Conservation (phyloP, 1,284 basidiomycete species). For the Ganoderma meredithae region DNA sequence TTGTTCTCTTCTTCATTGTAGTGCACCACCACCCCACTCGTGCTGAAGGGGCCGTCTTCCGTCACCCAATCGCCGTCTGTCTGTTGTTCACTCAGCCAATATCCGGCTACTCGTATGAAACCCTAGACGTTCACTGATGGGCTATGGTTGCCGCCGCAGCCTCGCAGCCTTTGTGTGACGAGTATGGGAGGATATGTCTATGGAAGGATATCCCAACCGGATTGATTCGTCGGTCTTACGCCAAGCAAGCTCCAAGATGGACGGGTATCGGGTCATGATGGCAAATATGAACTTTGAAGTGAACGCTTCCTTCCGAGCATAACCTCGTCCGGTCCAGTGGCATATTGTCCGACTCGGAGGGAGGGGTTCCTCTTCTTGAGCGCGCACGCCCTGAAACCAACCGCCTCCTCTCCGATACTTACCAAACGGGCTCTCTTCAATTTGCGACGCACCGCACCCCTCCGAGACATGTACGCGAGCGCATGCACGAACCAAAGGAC, state of each 20-base stretch:
- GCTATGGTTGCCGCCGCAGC: not conserved
- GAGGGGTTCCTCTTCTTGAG: not conserved
- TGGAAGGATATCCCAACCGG: not conserved
- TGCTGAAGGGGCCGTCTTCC: not conserved
- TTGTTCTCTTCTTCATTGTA: conserved; percentile 2
- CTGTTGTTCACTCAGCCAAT: not conserved
- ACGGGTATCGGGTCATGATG: not conserved
- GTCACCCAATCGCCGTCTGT: not conserved
- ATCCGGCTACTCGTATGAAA: not conserved
- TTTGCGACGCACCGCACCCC: not conserved
- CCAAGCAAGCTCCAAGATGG: not conserved
- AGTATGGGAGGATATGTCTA: not conserved
- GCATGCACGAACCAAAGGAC: not conserved
- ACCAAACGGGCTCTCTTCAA: conserved; percentile 4
- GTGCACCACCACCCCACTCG: not conserved
- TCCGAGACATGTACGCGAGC: not conserved
- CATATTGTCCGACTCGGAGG: not conserved
- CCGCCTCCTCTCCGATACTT: not conserved
- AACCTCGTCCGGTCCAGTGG: not conserved
- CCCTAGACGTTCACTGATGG: not conserved
- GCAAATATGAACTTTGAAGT: not conserved
- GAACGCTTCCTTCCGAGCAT: not conserved
- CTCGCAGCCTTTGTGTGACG: not conserved
- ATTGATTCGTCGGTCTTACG: not conserved
- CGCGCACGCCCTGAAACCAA: not conserved